Evolutionary conservation across 176 grass and related monocot species (phyloP), one percentile per base, ranked within the genome.

Genomic region (Guadua angustifolia): DNA sequence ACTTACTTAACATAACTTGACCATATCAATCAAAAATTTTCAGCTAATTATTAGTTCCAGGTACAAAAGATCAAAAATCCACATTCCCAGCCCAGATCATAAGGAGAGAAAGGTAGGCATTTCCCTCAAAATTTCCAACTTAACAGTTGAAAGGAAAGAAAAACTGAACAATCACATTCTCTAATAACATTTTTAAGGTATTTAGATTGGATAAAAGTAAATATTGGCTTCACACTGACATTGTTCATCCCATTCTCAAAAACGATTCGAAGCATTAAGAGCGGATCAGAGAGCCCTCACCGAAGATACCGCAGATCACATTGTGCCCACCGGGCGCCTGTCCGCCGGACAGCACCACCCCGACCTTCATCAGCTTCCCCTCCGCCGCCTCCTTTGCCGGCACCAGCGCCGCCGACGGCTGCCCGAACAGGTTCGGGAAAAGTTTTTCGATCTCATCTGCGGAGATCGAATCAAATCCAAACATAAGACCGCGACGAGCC

Each of bases 281-380:
- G 6, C 0, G 21, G 33, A 69, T 56, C 49, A 6, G 36, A 53
- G 45, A 68, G 33, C 8, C 36, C 88, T 85, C 46, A 98, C 95
- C 93, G 4, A 99, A 99, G 65, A 99, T 94, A 49, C 96, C 93
- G 74, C 89, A 92, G 80, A 99, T 99, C n/a, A 99, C 93, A 92
- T 99, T 99, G 86, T 99, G 96, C 0, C 96, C 96, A 15, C 93
- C 91, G 0, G 93, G 96, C 9, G 93, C 96, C 85, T 99, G 96
- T 1, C 96, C 96, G 2, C 93, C 93, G 24, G 96, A 99, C 40
- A 99, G 85, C 22, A 99, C 93, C 32, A 99, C 91, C 0, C 93
- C 91, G 50, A 99, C 66, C 96, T 90, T 99, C 35, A 95, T 81
- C 3, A 86, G 52, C 55, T 71, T 84, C 0, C 56, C 76, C 5